Evolutionary conservation across 1,284 basidiomycete species (phyloP).

Genomic region (Sporisorium reilianum): DNA sequence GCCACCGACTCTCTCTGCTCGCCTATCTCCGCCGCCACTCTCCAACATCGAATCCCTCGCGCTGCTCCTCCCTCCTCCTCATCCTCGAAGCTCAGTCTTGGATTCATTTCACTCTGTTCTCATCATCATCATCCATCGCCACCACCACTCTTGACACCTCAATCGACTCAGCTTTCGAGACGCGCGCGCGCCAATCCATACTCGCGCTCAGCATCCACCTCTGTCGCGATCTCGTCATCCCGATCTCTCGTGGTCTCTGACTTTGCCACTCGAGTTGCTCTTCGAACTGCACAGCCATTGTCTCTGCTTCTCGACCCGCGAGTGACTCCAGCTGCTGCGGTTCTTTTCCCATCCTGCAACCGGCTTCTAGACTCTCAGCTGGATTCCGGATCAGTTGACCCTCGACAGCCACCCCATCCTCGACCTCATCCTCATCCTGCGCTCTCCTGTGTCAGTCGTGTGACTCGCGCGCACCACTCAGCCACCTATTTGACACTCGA

Average conservation of each 20-base stretch:
- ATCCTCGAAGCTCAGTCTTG: constrained; percentile 3
- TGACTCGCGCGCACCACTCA: constrained; percentile 36
- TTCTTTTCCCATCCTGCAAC: neutral
- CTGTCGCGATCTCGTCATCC: constrained; percentile 6
- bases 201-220: constrained; percentile 3
- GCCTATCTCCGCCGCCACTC: constrained; percentile 26
- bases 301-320: neutral
- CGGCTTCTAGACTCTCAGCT: constrained; percentile 2
- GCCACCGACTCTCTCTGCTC: neutral
- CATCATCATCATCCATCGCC: constrained; percentile 16
- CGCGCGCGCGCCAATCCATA: constrained; percentile 1
- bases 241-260: constrained; percentile 3
- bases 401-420: constrained; percentile 5
- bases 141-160: constrained; percentile 7
- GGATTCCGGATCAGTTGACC: constrained; percentile 5
- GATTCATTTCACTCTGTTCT: neutral
- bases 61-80: neutral
- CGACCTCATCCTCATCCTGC: constrained; percentile 2
- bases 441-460: too few species aligned
- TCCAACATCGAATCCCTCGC: neutral
- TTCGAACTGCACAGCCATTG: constrained; percentile 17
- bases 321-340: constrained; percentile 7
- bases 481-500: constrained; percentile 13
- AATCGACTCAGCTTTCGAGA: neutral
- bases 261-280: constrained; percentile 6